Evolutionary conservation across 306 rosid genomes (phyloP).

Genomic region (Gastrolobium bilobum): DNA sequence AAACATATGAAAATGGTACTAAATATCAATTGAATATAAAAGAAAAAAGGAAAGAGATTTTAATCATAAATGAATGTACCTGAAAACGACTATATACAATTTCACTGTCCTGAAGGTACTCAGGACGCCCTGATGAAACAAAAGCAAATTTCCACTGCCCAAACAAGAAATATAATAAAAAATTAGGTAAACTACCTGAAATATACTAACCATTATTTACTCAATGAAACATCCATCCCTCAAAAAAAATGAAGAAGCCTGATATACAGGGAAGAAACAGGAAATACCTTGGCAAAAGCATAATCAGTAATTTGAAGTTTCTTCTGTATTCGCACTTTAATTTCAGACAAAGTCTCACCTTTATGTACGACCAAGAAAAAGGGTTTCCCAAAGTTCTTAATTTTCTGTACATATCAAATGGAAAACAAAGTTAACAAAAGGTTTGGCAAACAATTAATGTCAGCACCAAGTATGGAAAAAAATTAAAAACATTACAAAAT

Average conservation of each 20-base stretch:
- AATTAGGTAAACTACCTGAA: constrained; percentile 14
- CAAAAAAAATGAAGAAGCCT: constrained; percentile 26
- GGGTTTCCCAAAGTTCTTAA: constrained; percentile 93
- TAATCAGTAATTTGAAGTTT: constrained; percentile 86
- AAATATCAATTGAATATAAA: constrained; percentile 15
- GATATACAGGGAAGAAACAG: background rate
- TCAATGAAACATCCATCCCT: constrained; percentile 21
- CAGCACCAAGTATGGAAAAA: constrained; percentile 8
- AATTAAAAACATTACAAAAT: constrained; percentile 26
- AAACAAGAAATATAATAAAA: constrained; percentile 26
- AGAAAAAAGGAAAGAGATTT: too few species aligned
- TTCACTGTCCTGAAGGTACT: constrained; percentile 87
- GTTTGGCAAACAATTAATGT: background rate
- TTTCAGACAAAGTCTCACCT: constrained; percentile 81
- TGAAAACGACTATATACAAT: constrained; percentile 83
- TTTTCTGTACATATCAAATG: constrained; percentile 65
- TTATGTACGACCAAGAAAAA: constrained; percentile 90
- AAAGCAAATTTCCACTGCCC: constrained; percentile 94
- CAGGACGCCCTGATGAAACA: constrained; percentile 89
- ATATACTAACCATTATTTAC: background rate
- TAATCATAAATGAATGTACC: constrained; percentile 53
- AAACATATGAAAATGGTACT: constrained; percentile 9
- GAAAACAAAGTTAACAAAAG: constrained; percentile 18
- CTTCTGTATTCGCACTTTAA: constrained; percentile 75
- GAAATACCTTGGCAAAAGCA: constrained; percentile 81